phyloP scores from a whole-genome alignment of 1,139 yeast genomes.

The Diutina siamensis region DNA sequence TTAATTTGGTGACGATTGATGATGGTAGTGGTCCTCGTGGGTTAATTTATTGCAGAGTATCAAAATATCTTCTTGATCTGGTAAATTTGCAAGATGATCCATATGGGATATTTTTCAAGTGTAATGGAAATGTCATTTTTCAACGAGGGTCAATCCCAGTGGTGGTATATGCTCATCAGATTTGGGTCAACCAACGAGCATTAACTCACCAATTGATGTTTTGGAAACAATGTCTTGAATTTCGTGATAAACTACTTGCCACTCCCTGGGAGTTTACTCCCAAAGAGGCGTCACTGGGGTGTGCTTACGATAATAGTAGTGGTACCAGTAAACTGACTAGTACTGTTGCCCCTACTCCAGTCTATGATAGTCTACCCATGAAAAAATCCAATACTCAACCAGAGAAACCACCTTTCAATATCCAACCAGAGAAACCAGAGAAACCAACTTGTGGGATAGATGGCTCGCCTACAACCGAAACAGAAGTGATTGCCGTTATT shows the following conservation, averaged over 20 bases:
- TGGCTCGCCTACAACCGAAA: neutral
- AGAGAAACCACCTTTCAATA: neutral
- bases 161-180: too few species aligned
- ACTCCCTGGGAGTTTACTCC: neutral
- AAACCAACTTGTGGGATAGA: too few species aligned
- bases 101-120: neutral
- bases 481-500: neutral
- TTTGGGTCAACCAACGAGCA: neutral
- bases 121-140: neutral
- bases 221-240: neutral
- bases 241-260: neutral
- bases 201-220: neutral
- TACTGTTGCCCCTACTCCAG: too few species aligned
- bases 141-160: too few species aligned
- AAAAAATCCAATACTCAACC: neutral
- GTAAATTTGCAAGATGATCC: neutral
- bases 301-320: neutral
- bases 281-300: neutral
- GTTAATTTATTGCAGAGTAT: neutral
- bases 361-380: too few species aligned
- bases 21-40: neutral
- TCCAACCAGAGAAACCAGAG: too few species aligned
- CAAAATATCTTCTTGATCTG: neutral
- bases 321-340: too few species aligned
- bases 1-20: neutral